Percentiles rank a stretch among this genome's conserved stretches.
phyloP scores from a whole-genome alignment of 83 land plant species.

The Isoetes engelmannii region DNA sequence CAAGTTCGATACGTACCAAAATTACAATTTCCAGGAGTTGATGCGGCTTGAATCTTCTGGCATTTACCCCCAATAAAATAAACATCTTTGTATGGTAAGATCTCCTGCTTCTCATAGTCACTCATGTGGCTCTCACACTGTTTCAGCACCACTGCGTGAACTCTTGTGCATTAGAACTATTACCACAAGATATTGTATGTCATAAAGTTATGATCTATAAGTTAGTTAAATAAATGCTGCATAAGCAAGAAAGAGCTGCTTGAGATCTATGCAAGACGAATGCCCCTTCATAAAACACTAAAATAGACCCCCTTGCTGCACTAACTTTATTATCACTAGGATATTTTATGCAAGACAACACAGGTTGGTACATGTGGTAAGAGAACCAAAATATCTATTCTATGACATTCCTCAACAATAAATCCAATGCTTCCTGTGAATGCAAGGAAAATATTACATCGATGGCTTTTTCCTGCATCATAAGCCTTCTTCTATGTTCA shows the following conservation, averaged over 20 bases:
- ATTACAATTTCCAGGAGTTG: constrained; percentile 27
- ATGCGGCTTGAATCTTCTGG: constrained; percentile 26
- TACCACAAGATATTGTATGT: not conserved
- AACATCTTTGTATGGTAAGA: constrained; percentile 27
- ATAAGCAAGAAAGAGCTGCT: not conserved
- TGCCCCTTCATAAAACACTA: no score
- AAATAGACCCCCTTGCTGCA: no score
- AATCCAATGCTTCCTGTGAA: no score
- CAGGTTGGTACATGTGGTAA: no score
- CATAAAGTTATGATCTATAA: not conserved
- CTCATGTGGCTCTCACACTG: constrained; percentile 22
- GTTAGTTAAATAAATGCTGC: not conserved
- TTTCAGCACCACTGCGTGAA: constrained; percentile 25
- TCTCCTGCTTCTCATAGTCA: constrained; percentile 30
- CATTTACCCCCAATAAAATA: constrained; percentile 26
- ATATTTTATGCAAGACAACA: no score
- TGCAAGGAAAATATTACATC: no score
- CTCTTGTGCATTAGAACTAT: not conserved
- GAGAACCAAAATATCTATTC: no score
- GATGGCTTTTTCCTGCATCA: no score
- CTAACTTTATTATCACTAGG: no score
- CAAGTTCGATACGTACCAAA: constrained; percentile 19
- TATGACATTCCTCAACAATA: no score
- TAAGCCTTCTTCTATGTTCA: no score
- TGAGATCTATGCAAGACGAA: no score